Base-by-base conservation (phyloP, 2,329 filamentous ascomycete genomes). In the Microdochium paspali region DNA sequence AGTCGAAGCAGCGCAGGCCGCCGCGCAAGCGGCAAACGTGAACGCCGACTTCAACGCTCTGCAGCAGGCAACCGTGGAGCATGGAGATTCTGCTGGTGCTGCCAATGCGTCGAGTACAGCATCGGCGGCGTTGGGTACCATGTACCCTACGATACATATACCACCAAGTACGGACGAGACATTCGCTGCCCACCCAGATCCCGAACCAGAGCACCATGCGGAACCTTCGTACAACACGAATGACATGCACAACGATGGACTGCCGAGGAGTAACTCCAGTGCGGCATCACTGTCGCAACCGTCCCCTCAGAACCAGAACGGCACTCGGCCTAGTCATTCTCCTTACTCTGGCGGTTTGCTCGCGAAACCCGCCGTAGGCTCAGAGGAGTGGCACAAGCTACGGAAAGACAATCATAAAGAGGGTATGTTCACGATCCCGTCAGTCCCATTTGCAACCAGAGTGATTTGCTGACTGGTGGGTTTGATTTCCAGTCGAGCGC, bases 361-460 rank as follows among this genome's bases (percentile, higher is more conserved):
- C 53, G 69, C 76, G 49, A 97, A 96, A 66, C 90, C 90, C 7
- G 80, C 84, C 6, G 93, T 97, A n/a, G 93, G 93, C 2, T 93
- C 90, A 2, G 89, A 95, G 47, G 91, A 97, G 66, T 98, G 93
- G 93, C 93, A 98, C 66, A 95, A 95, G 65, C 84, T 95, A 58
- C 82, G 93, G 52, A 93, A 95, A 63, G 91, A 97, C 60, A 98
- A 97, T 54, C 93, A 98, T 71, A 98, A 98, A 79, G 91, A 97
- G 76, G 93, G 91, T 93, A 69, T 61, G 78, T 63, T n/a, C n/a
- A n/a, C n/a, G n/a, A 44, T 10, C 13, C 24, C 15, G 26, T 7
- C 26, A 26, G 13, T 35, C 4, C 44, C 13, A 18, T 21, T 40
- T 20, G 18, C 15, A 20, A 40, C n/a, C n/a, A n/a, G n/a, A n/a